Conservation (phyloP, 2,329 filamentous ascomycete species). For the Clonostachys chloroleuca region DNA sequence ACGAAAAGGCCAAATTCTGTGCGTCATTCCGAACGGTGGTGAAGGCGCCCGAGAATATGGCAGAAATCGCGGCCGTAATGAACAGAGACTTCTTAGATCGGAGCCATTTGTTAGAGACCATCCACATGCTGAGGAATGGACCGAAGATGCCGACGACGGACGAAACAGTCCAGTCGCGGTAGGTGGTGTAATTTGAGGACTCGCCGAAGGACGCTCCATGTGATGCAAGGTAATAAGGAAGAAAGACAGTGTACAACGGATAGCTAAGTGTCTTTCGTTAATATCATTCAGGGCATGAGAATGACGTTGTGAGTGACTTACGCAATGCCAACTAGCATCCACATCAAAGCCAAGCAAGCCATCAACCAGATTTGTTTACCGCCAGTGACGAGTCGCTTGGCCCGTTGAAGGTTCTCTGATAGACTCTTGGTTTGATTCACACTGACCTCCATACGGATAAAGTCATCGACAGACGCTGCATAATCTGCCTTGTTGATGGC, state of each 20-base stretch:
- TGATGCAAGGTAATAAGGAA: slow-evolving; percentile 34
- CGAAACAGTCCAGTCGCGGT: slow-evolving; percentile 21
- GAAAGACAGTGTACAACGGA: slow-evolving; percentile 36
- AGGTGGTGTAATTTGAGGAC: slow-evolving; percentile 15
- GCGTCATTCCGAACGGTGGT: slow-evolving; percentile 8
- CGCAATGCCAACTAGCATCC: slow-evolving; percentile 35
- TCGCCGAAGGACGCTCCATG: slow-evolving; percentile 19
- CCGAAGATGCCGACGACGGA: slow-evolving; percentile 29
- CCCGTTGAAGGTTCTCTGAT: too few relatives aligned
- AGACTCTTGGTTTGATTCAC: too few relatives aligned
- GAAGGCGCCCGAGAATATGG: slow-evolving; percentile 11
- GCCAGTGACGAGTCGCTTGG: too few relatives aligned
- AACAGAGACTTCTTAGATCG: slow-evolving; percentile 4
- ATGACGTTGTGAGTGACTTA: neutral
- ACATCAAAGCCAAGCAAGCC: slow-evolving; percentile 22
- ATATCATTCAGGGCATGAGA: too few relatives aligned
- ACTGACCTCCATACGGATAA: slow-evolving; percentile 8
- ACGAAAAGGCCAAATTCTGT: slow-evolving; percentile 14
- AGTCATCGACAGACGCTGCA: slow-evolving; percentile 21
- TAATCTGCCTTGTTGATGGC: slow-evolving; percentile 10
- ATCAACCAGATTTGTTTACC: too few relatives aligned
- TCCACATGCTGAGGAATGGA: slow-evolving; percentile 28
- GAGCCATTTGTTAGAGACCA: slow-evolving; percentile 18
- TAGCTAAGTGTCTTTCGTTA: slow-evolving; percentile 13
- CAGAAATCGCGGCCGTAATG: slow-evolving; percentile 8